Percentiles rank a stretch among this genome's conserved stretches.
phyloP scores from a whole-genome alignment of 176 grass and related monocot species.

The Raddia distichophylla region DNA sequence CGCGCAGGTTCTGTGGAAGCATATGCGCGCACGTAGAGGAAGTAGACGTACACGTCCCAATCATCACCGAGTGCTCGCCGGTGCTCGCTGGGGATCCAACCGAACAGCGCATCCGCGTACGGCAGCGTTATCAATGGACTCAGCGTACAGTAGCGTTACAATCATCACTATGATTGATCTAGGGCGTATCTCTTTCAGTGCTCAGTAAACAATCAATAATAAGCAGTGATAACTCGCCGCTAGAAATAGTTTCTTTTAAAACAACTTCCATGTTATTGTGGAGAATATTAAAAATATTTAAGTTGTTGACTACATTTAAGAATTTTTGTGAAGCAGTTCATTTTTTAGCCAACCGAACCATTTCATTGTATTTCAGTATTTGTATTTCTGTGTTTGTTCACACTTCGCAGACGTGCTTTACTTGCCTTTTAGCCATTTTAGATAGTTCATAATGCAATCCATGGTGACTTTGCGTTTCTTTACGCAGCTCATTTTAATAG shows the following conservation, averaged over 20 bases:
- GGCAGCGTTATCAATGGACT: too few species aligned
- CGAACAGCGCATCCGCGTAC: too few species aligned
- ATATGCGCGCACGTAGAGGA: too few species aligned
- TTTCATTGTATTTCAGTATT: background rate
- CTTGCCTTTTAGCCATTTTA: background rate
- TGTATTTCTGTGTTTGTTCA: background rate
- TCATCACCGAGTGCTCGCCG: too few species aligned
- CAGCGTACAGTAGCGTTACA: too few species aligned
- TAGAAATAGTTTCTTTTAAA: background rate
- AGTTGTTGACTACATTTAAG: background rate
- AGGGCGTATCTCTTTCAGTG: too few species aligned
- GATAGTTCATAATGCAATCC: background rate
- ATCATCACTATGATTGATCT: too few species aligned
- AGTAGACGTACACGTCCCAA: too few species aligned
- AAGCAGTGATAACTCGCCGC: background rate
- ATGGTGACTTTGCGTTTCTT: background rate
- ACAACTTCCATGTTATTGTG: background rate
- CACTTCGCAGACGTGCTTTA: background rate
- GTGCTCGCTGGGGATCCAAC: too few species aligned
- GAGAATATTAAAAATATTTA: background rate
- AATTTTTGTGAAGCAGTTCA: slow-evolving; percentile 1
- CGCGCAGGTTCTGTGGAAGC: too few species aligned
- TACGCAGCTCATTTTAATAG: background rate
- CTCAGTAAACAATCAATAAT: background rate
- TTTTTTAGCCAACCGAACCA: too few species aligned